These are phyloP conservation scores for Penicillium turbatum DNA, from an alignment of 495 filamentous ascomycete species.

Conservation along the genomic window DNA sequence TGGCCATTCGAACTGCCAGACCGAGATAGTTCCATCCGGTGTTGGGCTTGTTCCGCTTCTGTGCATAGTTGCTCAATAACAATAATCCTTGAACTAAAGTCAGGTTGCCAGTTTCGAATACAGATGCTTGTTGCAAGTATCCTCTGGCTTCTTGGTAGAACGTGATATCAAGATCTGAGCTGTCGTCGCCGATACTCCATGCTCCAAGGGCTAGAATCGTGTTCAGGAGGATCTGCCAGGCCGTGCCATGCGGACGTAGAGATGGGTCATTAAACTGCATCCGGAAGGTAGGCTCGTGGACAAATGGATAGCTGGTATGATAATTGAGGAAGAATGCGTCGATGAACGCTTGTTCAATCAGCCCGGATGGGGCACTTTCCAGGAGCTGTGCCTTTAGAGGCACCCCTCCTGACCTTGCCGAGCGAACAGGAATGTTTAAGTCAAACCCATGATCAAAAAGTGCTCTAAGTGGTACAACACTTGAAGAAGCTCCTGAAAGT, in stretches of 20 bases:
- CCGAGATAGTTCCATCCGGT: conserved; percentile 54
- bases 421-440: conserved; percentile 38
- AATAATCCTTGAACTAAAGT: conserved; percentile 50
- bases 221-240: conserved; percentile 52
- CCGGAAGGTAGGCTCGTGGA: conserved; percentile 52
- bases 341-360: conserved; percentile 46
- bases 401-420: conserved; percentile 31
- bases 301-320: conserved; percentile 51
- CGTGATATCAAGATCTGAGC: conserved; percentile 44
- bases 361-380: conserved; percentile 39
- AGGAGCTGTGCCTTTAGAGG: conserved; percentile 41
- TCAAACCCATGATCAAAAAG: conserved; percentile 46
- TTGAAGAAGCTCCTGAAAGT: conserved; percentile 38
- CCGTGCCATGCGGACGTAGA: conserved; percentile 42
- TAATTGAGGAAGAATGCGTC: conserved; percentile 52
- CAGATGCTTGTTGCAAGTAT: conserved; percentile 42
- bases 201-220: conserved; percentile 50
- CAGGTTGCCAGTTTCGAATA: conserved; percentile 50
- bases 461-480: conserved; percentile 44
- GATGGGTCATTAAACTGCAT: conserved; percentile 52
- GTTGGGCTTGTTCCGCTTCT: conserved; percentile 55
- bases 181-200: conserved; percentile 48
- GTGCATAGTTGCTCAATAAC: conserved; percentile 50
- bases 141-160: conserved; percentile 47
- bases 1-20: conserved; percentile 48